Evolutionary conservation across 2,329 filamentous ascomycete species (phyloP), one percentile per base, ranked within the genome.

Genomic region (Claviceps sp.): DNA sequence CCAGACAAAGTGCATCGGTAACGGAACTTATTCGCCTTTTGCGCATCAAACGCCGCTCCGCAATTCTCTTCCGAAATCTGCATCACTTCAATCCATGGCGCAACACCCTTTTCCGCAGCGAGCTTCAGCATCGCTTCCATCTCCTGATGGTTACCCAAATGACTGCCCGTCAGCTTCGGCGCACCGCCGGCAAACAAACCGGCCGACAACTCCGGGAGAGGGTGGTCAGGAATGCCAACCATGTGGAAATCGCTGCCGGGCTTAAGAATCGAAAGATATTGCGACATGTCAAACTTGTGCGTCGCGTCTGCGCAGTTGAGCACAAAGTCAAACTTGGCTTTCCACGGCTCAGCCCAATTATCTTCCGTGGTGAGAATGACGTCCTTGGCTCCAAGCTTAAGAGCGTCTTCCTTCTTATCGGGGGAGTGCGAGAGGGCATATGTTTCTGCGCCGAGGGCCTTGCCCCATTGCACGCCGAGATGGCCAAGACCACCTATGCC

Each of bases 401-500:
- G 66, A 7, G 78, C 79, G 60, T 86, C 81, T 0, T 72, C 73
- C 40, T 68, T 72, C 70, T 87, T 87, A 61, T 65, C 59, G 1
- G 70, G 69, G 0, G 73, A 77, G 55, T 84, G 78, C 6, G 80
- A 82, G 57, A 86, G 77, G 8, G 78, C 82, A 22, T 82, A 79
- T 6, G 76, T 75, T 47, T 87, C 81, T 26, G 81, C 82, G 9
- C 81, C 82, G 1, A 91, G 69, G 0, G 86, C 86, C 58, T 77
- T 81, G 0, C 85, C 82, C 64, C 79, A 89, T 54, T 87, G 71
- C 14, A 91, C 64, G 0, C 78, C 87, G 56, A 89, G 80, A 63
- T 91, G 85, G 0, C 86, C 85, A 0, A 89, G 67, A 0, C 86
- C 85, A 6, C 86, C 86, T 13, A 90, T 72, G 6, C 86, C 85